Percentiles rank a stretch among this genome's conserved stretches.
Evolutionary conservation across 495 filamentous ascomycete species (phyloP).

Genomic region (Penicillium maclennaniae): DNA sequence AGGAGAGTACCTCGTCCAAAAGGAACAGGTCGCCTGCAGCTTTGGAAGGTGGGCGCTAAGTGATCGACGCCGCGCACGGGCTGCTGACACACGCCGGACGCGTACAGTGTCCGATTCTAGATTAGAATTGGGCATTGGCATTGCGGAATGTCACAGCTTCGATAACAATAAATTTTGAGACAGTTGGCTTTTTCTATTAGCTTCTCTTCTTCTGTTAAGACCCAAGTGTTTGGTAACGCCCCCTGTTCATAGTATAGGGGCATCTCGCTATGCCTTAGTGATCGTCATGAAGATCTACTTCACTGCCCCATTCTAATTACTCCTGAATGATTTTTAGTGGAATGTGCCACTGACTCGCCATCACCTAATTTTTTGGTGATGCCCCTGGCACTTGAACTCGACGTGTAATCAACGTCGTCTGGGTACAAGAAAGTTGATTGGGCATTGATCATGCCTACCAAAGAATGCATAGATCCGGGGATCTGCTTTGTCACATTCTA

Average conservation of each 20-base stretch:
- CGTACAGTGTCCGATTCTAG: conserved; percentile 1
- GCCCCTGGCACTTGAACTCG: background rate
- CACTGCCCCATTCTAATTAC: background rate
- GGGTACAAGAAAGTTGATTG: background rate
- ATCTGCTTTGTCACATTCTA: no score
- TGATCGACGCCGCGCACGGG: conserved; percentile 12
- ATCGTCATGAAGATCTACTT: background rate
- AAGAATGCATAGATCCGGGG: no score
- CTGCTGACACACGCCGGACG: conserved; percentile 17
- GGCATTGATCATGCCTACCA: no score
- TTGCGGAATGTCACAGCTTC: conserved; percentile 1
- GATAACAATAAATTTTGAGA: background rate
- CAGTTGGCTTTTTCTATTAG: background rate
- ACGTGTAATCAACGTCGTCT: background rate
- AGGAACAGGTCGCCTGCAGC: conserved; percentile 7
- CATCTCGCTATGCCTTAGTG: background rate
- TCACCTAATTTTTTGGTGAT: background rate
- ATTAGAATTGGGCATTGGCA: background rate
- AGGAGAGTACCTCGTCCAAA: conserved; percentile 5
- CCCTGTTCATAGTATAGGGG: background rate
- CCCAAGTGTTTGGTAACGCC: no score
- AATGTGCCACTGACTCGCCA: background rate
- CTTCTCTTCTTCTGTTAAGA: background rate
- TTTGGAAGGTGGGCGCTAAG: conserved; percentile 1
- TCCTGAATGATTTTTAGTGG: background rate